Percentiles rank a stretch among this genome's conserved stretches.
These are phyloP conservation scores for Ramaria sp. DNA, from an alignment of 768 basidiomycete genomes.

Conservation along the genomic window DNA sequence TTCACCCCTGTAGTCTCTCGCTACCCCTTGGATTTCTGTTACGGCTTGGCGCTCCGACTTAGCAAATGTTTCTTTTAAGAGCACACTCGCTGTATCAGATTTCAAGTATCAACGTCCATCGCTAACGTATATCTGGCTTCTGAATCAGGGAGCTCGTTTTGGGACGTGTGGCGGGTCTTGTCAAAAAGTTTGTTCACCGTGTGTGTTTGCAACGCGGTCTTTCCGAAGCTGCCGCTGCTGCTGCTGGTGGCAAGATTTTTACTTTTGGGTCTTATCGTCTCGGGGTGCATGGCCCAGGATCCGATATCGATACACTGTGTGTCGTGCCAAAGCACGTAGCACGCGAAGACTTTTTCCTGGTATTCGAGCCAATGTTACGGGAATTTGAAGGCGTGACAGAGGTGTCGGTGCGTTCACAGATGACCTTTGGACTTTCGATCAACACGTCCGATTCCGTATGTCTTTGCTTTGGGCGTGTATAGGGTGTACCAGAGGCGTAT, in stretches of 20 bases:
- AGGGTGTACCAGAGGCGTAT: conserved; percentile 96
- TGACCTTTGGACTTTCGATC: neutral
- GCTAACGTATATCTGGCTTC: neutral
- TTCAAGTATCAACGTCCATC: neutral
- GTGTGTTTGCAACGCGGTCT: conserved; percentile 72
- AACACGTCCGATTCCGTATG: neutral
- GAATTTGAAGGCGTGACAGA: conserved; percentile 77
- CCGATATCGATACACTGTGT: conserved; percentile 97
- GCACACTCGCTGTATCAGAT: neutral
- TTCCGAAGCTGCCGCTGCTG: conserved; percentile 77
- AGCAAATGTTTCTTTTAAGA: neutral
- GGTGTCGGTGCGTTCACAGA: conserved; percentile 60
- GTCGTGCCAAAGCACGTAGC: conserved; percentile 96
- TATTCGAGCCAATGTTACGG: conserved; percentile 82
- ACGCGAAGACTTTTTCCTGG: conserved; percentile 90
- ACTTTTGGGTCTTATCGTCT: conserved; percentile 98
- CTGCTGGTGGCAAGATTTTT: conserved; percentile 97
- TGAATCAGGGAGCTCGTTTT: conserved; percentile 77
- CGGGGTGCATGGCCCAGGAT: conserved; percentile 91
- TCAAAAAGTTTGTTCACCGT: conserved; percentile 86
- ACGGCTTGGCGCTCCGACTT: neutral
- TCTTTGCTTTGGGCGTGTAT: conserved; percentile 8
- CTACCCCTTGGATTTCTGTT: neutral
- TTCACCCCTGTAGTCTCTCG: neutral
- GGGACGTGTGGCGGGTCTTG: conserved; percentile 77